Evolutionary conservation across 345 rosid species (phyloP), one percentile per base, ranked within the genome.

Genomic region (Acer saccharum): DNA sequence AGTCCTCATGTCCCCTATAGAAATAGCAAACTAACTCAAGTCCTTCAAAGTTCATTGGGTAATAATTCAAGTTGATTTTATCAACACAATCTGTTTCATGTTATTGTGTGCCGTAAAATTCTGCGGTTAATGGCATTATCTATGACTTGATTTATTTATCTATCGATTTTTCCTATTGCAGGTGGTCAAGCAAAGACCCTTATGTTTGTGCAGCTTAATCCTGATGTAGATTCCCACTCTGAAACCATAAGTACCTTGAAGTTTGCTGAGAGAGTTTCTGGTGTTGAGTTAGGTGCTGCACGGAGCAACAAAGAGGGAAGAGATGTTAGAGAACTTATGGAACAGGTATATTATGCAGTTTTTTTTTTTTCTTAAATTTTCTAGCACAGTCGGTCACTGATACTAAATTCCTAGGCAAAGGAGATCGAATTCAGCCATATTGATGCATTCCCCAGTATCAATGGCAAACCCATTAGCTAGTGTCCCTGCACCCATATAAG

Each of bases 161-260:
- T 55, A 76, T 62, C 73, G 27, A 58, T 43, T 77, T 18, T 77
- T 79, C 64, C 54, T 50, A 65, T 74, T 73, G 68, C 84, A 96
- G 99, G 99, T 61, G 99, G 99, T 52, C 97, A 96, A 76, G 99
- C 99, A 23, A 96, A 94, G 86, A 94, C 97, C 44, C 98, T 96
- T 21, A 94, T 92, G 98, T 92, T 96, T 83, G 98, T 96, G 54
- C 99, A 96, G 85, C 93, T 96, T 25, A 92, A 94, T 80, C 98
- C 99, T 54, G 99, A 94, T 90, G 89, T 82, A 23, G 95, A 90
- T 63, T 96, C 99, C 27, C 94, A 88, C 70, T 88, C 97, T 46
- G 99, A 96, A 82, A 96, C 98, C 1, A 68, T 94, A 78, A 94
- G 99, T 80, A 92, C 99, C 43, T 83, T 96, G 83, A 96, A 92